Conservation (phyloP, 2,329 filamentous ascomycete genomes). For the Colletotrichum lini region DNA sequence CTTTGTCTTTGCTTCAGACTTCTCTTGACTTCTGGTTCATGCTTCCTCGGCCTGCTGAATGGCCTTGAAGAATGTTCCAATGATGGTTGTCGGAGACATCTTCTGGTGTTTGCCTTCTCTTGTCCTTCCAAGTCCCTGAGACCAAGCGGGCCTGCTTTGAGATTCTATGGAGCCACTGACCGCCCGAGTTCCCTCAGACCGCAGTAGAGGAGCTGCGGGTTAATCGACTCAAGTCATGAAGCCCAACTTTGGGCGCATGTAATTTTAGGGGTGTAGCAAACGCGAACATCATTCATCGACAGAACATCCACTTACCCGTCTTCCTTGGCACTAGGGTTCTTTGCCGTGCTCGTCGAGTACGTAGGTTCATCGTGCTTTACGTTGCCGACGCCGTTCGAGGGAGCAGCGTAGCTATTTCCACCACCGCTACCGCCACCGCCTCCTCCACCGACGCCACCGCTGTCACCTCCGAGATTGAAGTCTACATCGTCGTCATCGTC, state of each 20-base stretch:
- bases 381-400: constrained; percentile 34
- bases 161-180: constrained; percentile 29
- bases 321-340: constrained; percentile 83
- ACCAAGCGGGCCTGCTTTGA: constrained; percentile 31
- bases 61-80: constrained; percentile 36
- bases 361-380: constrained; percentile 50
- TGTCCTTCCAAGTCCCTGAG: constrained; percentile 35
- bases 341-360: constrained; percentile 50
- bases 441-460: constrained; percentile 51
- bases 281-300: constrained; percentile 38
- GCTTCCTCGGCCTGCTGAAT: constrained; percentile 38
- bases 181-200: constrained; percentile 25
- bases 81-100: constrained; percentile 21
- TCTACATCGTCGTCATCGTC: constrained; percentile 72
- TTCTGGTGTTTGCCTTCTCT: constrained; percentile 30
- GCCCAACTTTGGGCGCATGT: constrained; percentile 16
- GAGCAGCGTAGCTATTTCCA: constrained; percentile 26
- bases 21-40: constrained; percentile 35
- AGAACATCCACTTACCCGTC: constrained; percentile 79
- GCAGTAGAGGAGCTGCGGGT: constrained; percentile 31
- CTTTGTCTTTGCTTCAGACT: constrained; percentile 34
- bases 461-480: constrained; percentile 68
- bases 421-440: constrained; percentile 18
- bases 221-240: constrained; percentile 22
- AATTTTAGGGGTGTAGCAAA: constrained; percentile 20